Evolutionary conservation across 108 stramenopile species (phyloP).

Genomic region (Skeletonema costatum): DNA sequence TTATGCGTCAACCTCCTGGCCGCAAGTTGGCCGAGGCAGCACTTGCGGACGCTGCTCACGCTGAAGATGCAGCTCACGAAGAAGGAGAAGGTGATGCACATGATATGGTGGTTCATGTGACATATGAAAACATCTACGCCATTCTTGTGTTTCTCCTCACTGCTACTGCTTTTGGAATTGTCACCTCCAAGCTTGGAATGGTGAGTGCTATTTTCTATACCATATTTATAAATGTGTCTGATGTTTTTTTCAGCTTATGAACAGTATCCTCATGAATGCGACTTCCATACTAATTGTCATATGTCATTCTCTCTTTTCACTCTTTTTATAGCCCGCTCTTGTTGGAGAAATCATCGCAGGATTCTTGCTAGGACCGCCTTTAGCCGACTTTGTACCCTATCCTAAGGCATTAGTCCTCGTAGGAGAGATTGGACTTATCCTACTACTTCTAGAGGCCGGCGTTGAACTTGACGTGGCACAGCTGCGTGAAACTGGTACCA

Average conservation of each 20-base stretch:
- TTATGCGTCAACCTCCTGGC: neutral
- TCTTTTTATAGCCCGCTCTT: slow-evolving; percentile 26
- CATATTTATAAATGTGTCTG: neutral
- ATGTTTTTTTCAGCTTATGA: too few species aligned
- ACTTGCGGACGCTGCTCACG: too few species aligned
- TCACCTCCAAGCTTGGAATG: slow-evolving; percentile 19
- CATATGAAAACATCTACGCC: slow-evolving; percentile 40
- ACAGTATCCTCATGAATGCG: too few species aligned
- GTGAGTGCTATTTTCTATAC: neutral
- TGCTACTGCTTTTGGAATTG: slow-evolving; percentile 31
- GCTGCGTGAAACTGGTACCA: slow-evolving; percentile 48
- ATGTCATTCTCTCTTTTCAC: neutral
- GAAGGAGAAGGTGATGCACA: neutral
- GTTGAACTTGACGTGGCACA: slow-evolving; percentile 70
- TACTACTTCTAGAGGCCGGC: slow-evolving; percentile 62
- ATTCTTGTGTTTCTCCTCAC: slow-evolving; percentile 39
- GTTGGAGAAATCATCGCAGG: slow-evolving; percentile 48
- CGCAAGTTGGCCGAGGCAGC: neutral
- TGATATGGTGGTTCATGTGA: slow-evolving; percentile 22
- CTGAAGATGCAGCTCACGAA: neutral
- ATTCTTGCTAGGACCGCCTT: slow-evolving; percentile 32
- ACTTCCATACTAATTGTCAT: too few species aligned
- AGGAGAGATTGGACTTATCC: slow-evolving; percentile 46
- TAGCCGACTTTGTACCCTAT: slow-evolving; percentile 34
- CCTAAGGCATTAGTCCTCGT: slow-evolving; percentile 25